Evolutionary conservation across 164 flowering plant genomes (phyloP).

Genomic region (Chimonanthus salicifolius): DNA sequence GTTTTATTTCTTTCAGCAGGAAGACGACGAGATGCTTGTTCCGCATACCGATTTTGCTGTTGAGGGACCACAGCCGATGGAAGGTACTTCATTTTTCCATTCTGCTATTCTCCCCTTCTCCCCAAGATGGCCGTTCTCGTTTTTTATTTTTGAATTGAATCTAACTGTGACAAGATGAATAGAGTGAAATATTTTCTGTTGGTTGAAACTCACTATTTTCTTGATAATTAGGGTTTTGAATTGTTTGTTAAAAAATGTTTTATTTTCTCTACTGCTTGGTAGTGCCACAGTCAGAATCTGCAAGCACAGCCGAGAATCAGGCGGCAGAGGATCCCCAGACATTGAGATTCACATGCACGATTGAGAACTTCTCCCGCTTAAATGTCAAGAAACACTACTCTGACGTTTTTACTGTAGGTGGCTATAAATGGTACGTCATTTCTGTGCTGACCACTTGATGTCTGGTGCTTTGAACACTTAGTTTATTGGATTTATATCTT

Average conservation of each 20-base stretch:
- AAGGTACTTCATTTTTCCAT: slow-evolving; percentile 28
- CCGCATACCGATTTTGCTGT: slow-evolving; percentile 62
- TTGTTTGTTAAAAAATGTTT: not conserved
- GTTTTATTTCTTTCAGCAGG: slow-evolving; percentile 46
- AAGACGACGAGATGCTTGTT: slow-evolving; percentile 90
- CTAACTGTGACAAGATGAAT: not conserved
- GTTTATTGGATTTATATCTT: not conserved
- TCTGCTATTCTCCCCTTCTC: not conserved
- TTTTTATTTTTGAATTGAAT: not conserved
- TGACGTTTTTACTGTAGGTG: slow-evolving; percentile 55
- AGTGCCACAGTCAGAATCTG: slow-evolving; percentile 51
- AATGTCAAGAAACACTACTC: slow-evolving; percentile 73
- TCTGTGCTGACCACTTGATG: not conserved
- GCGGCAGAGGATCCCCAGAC: slow-evolving; percentile 59
- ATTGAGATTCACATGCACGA: slow-evolving; percentile 67
- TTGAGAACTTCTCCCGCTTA: slow-evolving; percentile 61
- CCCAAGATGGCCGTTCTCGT: not conserved
- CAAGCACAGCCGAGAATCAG: slow-evolving; percentile 55
- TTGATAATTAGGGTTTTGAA: slow-evolving; percentile 15
- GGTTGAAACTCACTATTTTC: not conserved
- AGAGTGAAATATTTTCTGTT: not conserved
- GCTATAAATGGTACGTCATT: slow-evolving; percentile 52
- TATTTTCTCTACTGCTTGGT: slow-evolving; percentile 3
- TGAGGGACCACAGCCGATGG: slow-evolving; percentile 76
- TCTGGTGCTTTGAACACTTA: not conserved